These are phyloP conservation scores for Geotrichum cucujoidarum DNA, from an alignment of 1,139 yeast species.

Conservation along the genomic window DNA sequence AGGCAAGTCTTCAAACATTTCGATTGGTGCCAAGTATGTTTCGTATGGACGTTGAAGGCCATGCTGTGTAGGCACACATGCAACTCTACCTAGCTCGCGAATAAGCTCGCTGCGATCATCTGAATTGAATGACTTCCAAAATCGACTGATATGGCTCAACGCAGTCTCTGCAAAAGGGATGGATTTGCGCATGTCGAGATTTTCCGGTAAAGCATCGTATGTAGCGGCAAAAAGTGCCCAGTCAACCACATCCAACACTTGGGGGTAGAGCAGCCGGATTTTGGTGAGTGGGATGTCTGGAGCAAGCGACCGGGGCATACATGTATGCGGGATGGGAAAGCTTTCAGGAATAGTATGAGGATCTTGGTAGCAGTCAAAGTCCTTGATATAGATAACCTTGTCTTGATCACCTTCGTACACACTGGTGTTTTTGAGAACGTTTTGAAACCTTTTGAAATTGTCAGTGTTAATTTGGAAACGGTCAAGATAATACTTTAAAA, in stretches of 20 bases:
- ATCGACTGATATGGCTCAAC: slow-evolving; percentile 27
- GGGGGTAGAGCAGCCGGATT: slow-evolving; percentile 30
- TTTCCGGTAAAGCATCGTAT: slow-evolving; percentile 19
- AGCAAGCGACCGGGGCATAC: slow-evolving; percentile 13
- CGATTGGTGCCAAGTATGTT: slow-evolving; percentile 35
- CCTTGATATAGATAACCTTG: slow-evolving; percentile 22
- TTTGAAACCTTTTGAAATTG: slow-evolving; percentile 27
- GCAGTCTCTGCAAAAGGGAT: slow-evolving; percentile 31
- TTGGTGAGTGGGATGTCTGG: slow-evolving; percentile 14
- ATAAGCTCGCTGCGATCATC: slow-evolving; percentile 20
- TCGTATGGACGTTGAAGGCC: slow-evolving; percentile 39
- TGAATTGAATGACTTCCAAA: slow-evolving; percentile 28
- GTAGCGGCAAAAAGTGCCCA: slow-evolving; percentile 32
- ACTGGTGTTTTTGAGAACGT: slow-evolving; percentile 18
- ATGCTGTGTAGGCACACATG: slow-evolving; percentile 39
- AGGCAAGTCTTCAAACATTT: slow-evolving; percentile 40
- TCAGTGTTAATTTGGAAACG: slow-evolving; percentile 17
- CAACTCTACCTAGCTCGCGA: slow-evolving; percentile 24
- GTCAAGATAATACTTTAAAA: too few species aligned
- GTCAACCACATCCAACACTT: slow-evolving; percentile 25
- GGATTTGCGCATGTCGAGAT: slow-evolving; percentile 24
- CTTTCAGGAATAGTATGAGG: slow-evolving; percentile 27
- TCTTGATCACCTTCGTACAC: slow-evolving; percentile 9
- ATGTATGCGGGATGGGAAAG: slow-evolving; percentile 34
- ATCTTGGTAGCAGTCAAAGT: slow-evolving; percentile 30